Evolutionary conservation across 257 asterid genomes (phyloP), one percentile per base, ranked within the genome.

Genomic region (Coffea canephora): DNA sequence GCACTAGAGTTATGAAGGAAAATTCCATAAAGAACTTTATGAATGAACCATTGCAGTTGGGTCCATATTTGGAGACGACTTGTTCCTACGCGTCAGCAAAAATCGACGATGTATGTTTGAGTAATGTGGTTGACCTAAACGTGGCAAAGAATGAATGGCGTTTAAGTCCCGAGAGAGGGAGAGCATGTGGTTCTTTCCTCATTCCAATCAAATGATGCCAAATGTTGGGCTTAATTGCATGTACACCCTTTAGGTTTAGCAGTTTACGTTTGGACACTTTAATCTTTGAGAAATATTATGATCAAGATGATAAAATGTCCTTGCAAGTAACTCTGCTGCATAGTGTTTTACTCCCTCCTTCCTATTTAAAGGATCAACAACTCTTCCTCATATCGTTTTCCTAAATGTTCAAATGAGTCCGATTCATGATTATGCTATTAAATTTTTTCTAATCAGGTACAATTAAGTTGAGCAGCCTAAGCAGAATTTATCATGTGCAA

Each of bases 101-200:
- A 8, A 61, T n/a, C 39, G 3, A 3, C 52, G 4, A 2, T 18
- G 6, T 1, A 14, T 21, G 72, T 83, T 77, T 75, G 86, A 83
- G 84, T 2, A 34, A 34, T 15, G 13, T 43, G 27, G 5, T 13
- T 21, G 15, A 5, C 39, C 12, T 71, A 69, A 39, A 71, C 88
- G 90, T 84, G 90, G 83, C 89, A 23, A 36, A 1, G 1, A 23
- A 8, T 23, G 66, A 83, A 5, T 69, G 84, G 86, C 54, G 4
- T 8, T 23, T 5, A 61, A 61, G 8, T 4, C 10, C 2, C 8
- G 43, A 39, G 43, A 39, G 43, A 39, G 9, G 8, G 34, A 23
- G 34, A 61, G 15, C 34, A 14, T 31, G 23, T 61, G 23, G 31
- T 13, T 21, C 4, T 23, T 8, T 61, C n/a, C 67, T 61, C 16